Percentiles rank a stretch among this genome's conserved stretches.
Evolutionary conservation across 2,329 filamentous ascomycete species (phyloP).

Genomic region (Emmonsiellopsis sp.): DNA sequence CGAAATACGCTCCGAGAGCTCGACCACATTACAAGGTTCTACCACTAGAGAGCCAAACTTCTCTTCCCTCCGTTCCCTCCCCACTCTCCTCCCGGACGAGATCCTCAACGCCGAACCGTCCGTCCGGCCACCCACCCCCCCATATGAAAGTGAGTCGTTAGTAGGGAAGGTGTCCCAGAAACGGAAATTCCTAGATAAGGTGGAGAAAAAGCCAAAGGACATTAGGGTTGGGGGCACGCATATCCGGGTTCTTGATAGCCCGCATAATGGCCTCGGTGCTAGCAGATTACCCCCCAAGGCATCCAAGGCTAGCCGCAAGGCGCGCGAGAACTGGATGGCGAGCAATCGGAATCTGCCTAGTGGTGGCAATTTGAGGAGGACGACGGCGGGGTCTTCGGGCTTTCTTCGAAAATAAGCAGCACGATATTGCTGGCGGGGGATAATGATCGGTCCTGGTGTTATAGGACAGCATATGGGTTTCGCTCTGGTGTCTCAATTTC

Average conservation of each 20-base stretch:
- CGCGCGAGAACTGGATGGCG: constrained; percentile 32
- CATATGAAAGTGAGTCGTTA: constrained; percentile 21
- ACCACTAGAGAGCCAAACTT: constrained; percentile 18
- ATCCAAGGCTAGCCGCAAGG: constrained; percentile 28
- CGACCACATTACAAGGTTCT: constrained; percentile 30
- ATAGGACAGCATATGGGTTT: neutral
- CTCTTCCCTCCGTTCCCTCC: constrained; percentile 27
- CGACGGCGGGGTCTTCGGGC: constrained; percentile 24
- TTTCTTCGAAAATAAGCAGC: constrained; percentile 18
- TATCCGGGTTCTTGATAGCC: constrained; percentile 38
- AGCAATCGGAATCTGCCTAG: constrained; percentile 19
- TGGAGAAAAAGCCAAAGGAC: constrained; percentile 41
- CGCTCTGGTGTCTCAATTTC: neutral
- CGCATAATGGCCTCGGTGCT: constrained; percentile 20
- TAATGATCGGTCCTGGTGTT: too few relatives aligned
- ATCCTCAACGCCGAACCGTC: constrained; percentile 40
- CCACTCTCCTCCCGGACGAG: constrained; percentile 42
- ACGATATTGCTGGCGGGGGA: neutral
- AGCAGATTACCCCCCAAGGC: constrained; percentile 37
- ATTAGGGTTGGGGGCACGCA: constrained; percentile 39
- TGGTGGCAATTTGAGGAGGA: constrained; percentile 28
- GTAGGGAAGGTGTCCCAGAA: constrained; percentile 27
- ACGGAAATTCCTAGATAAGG: constrained; percentile 40
- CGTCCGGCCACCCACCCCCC: constrained; percentile 34
- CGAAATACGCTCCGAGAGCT: constrained; percentile 32